These are phyloP conservation scores for Tricholoma saponaceum DNA, from an alignment of 768 basidiomycete genomes.

Conservation along the genomic window DNA sequence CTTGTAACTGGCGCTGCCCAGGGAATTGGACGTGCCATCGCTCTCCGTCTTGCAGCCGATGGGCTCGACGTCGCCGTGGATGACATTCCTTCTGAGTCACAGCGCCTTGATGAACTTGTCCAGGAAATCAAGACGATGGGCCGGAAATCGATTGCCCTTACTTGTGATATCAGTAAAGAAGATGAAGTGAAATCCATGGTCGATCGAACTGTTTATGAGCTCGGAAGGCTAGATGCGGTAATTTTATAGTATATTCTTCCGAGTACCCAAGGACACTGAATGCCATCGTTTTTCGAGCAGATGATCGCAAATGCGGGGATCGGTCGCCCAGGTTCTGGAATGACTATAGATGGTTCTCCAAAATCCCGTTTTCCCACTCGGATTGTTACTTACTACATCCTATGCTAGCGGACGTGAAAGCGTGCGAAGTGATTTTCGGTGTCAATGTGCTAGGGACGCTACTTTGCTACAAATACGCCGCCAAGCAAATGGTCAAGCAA, in stretches of 20 bases:
- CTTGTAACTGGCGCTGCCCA: conserved; percentile 25
- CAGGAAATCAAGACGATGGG: not conserved
- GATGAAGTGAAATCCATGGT: not conserved
- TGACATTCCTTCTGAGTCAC: not conserved
- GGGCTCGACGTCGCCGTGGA: conserved; percentile 23
- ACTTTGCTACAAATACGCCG: no score
- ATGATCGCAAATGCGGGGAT: conserved; percentile 47
- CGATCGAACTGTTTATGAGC: not conserved
- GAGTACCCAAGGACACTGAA: no score
- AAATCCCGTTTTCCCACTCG: no score
- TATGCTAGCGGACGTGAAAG: no score
- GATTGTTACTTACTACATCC: no score
- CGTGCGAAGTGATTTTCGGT: no score
- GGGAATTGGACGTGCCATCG: conserved; percentile 30
- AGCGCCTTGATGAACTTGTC: not conserved
- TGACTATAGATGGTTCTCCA: conserved; percentile 15
- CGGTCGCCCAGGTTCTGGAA: conserved; percentile 1
- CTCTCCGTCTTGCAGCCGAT: conserved; percentile 27
- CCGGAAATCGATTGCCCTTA: not conserved
- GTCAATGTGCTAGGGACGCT: conserved; percentile 6
- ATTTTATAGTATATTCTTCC: no score
- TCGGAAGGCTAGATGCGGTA: not conserved
- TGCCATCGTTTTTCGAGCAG: no score
- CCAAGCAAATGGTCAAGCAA: conserved; percentile 14
- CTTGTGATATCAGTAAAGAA: not conserved